These are phyloP conservation scores for Myriangium duriaei DNA, from an alignment of 2,329 filamentous ascomycete genomes.

Conservation along the genomic window DNA sequence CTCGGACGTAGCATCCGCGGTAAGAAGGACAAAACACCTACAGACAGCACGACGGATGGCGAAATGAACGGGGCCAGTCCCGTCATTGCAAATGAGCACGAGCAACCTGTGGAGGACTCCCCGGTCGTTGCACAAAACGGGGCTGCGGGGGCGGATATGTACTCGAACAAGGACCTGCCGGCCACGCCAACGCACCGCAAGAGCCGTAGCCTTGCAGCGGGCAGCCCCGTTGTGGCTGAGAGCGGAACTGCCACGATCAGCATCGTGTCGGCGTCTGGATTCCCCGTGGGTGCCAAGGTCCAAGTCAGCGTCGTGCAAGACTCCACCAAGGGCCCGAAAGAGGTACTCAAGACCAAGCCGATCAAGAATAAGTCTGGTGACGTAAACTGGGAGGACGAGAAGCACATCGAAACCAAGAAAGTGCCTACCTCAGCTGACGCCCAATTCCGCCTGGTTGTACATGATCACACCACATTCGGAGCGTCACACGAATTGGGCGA, in stretches of 20 bases:
- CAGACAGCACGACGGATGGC: conserved; percentile 25
- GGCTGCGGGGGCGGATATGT: conserved; percentile 5
- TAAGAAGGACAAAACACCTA: conserved; percentile 46
- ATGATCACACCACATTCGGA: conserved; percentile 74
- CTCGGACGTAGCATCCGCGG: conserved; percentile 71
- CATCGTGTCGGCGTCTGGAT: conserved; percentile 66
- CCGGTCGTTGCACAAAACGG: conserved; percentile 10
- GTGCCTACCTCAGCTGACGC: conserved; percentile 66
- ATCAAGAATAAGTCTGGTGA: conserved; percentile 58
- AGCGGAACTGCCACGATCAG: conserved; percentile 68
- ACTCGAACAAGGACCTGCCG: conserved; percentile 15
- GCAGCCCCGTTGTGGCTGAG: conserved; percentile 38
- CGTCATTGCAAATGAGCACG: conserved; percentile 15
- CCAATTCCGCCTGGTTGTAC: conserved; percentile 75
- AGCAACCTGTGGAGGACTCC: conserved; percentile 19
- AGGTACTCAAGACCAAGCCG: conserved; percentile 84
- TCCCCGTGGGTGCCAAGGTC: conserved; percentile 34
- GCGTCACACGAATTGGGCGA: conserved; percentile 78
- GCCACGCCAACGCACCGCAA: conserved; percentile 31
- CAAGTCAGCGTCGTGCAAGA: conserved; percentile 24
- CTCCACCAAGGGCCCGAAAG: conserved; percentile 53
- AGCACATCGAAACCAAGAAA: conserved; percentile 56
- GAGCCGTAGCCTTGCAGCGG: conserved; percentile 30
- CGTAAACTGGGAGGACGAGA: conserved; percentile 51
- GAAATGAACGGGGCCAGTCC: conserved; percentile 13